Base-by-base conservation (phyloP, 176 grass and related monocot species). In the Thalia dealbata region DNA sequence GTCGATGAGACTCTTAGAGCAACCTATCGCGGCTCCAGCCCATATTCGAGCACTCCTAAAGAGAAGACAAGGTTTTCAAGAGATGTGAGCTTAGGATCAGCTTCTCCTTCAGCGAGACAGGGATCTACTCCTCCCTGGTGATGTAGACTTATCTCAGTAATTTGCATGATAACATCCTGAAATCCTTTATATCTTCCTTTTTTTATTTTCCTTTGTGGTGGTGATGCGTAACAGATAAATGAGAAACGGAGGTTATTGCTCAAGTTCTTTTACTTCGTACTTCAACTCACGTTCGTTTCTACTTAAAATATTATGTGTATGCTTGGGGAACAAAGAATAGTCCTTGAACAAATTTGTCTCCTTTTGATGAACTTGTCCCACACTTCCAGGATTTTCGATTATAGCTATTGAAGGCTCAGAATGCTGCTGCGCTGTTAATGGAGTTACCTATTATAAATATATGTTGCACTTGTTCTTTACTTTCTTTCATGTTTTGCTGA, bases 1-100 rank as follows among this genome's bases (percentile, higher is more conserved):
- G 70, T 97, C 66, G 90, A 97, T 69, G 95, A 92, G 85, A 90
- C 90, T 14, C 89, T 97, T 62, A 87, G 90, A 64, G 90, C 95
- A n/a, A 92, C 87, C 64, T 97, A 97, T 75, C 88, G 90, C 73
- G 95, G 95, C 8, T 81, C 80, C 60, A 92, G 80, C 19, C 89
- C 89, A 73, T 78, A 79, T 10, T 61, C 46, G 76, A 76, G 76
- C 75, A 91, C 89, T 67, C 87, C 87, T 0, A 92, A 86, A 78
- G 67, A 65, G n/a, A 73, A 70, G 78, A 86, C 89, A 18, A 86
- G 89, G 71, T 92, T 97, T 82, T 97, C 93, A 75, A 92, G 85
- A 78, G 93, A 92, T 62, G 75, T 70, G 61, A 86, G 86, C 73
- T 68, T 87, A 32, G 84, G 54, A 22, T 92, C 86, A 29, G 81